Percentiles rank a stretch among this genome's conserved stretches.
These are phyloP conservation scores for Fusarium concolor DNA, from an alignment of 2,329 filamentous ascomycete genomes.

Conservation along the genomic window DNA sequence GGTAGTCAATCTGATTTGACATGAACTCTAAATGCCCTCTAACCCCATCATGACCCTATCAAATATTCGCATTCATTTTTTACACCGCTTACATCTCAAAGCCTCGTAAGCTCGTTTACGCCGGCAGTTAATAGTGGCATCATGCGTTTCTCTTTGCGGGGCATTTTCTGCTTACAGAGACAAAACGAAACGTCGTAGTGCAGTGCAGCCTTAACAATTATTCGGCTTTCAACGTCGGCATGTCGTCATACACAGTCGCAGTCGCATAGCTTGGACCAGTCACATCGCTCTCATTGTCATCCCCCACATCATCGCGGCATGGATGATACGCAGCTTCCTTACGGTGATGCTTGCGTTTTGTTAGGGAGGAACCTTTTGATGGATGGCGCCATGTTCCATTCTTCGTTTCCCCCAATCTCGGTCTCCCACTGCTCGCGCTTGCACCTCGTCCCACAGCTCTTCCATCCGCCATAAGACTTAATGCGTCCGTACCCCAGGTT, in stretches of 20 bases:
- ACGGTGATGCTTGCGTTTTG: conserved; percentile 33
- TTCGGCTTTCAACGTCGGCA: conserved; percentile 9
- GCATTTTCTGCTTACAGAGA: conserved; percentile 13
- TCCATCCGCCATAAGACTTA: conserved; percentile 16
- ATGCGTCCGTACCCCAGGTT: conserved; percentile 32
- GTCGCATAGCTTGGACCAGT: conserved; percentile 35
- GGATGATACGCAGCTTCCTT: conserved; percentile 23
- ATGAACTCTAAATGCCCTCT: conserved; percentile 1
- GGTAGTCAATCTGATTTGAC: conserved; percentile 8
- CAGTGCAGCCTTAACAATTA: conserved; percentile 8
- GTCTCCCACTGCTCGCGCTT: conserved; percentile 5
- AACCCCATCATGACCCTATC: conserved; percentile 7
- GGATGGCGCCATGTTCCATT: conserved; percentile 33
- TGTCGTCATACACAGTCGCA: conserved; percentile 39
- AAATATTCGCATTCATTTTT: conserved; percentile 2
- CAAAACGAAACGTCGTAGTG: background rate
- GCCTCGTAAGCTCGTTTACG: conserved; percentile 1
- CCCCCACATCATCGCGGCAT: conserved; percentile 40
- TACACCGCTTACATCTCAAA: conserved; percentile 13
- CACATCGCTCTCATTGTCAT: conserved; percentile 41
- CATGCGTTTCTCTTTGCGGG: conserved; percentile 1
- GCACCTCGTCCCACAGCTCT: conserved; percentile 1
- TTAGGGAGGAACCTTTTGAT: conserved; percentile 6
- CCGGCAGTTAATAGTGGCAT: conserved; percentile 21
- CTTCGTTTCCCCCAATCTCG: conserved; percentile 20